Evolutionary conservation across 1,139 yeast species (phyloP), one percentile per base, ranked within the genome.

Genomic region (Lodderomyces margitis): DNA sequence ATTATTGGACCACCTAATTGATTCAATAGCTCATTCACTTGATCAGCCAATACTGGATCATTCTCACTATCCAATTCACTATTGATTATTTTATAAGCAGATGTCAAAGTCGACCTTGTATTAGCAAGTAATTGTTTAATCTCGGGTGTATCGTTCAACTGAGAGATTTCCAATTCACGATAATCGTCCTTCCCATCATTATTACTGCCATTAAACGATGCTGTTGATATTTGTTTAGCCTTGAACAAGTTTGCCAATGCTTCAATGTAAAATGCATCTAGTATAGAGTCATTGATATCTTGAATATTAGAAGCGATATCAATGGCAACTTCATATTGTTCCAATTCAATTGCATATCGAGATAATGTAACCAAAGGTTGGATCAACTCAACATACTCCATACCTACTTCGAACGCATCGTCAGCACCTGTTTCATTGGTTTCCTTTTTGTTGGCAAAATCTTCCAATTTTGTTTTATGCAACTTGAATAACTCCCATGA

Each of bases 241-340:
- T 67, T 70, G 52, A 87, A 69, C 47, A 81, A 75, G 54, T 81
- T 72, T 1, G 94, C 81, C 55, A 89, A 78, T 0, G 94, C 94
- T 57, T 87, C 95, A 51, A 88, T 68, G 58, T 91, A 91, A 56
- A 78, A 83, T 28, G 83, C 74, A 54, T 91, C 98, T 43, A 87
- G 68, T 46, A 87, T 80, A 51, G 81, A 83, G 53, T 91, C 97
- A 62, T 91, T 89, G 39, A 91, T 77, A 47, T 86, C 91, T 53
- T 83, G 81, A 17, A 83, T 70, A 27, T 75, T 73, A 20, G 75
- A 68, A 9, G 88, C 73, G 17, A 87, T 79, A 32, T 76, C 75
- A 11, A 80, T 64, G 3, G 87, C 86, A 19, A 73, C 57, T 34
- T 86, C 94, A 54, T 81, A 81, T 47, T 78, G 64, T 32, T 83